Base-by-base conservation (phyloP, 2,329 filamentous ascomycete species). In the Podosphaera aphanis region DNA sequence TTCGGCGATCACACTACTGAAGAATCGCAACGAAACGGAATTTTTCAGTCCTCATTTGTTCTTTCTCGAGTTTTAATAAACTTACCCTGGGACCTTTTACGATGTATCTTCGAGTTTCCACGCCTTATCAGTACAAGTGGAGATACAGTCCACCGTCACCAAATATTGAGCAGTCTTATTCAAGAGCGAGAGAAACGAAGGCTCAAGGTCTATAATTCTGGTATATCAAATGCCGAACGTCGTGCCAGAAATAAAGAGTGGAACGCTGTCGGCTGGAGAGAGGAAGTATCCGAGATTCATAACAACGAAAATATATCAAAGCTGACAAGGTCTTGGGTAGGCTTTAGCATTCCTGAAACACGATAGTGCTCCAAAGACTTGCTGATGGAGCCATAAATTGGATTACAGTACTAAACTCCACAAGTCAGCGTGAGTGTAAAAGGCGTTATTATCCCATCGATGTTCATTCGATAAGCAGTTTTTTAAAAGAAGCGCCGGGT, bases 1-100 rank as follows among this genome's bases (percentile, higher is more conserved):
- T 84, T 84, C 54, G 79, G 79, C n/a, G 77, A 83, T 51, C 55
- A 58, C 44, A 47, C 53, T n/a, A 63, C 63, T 21, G 61, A 67
- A 13, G 18, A 18, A 29, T 62, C 66, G 10, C 53, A 57, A 25
- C 53, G 53, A 43, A 63, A 50, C 48, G 44, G 50, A 8, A 48
- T 53, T 10, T 52, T 53, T 13, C 54, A 59, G 29, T 55, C 59
- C 41, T 55, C 57, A 16, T 50, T 66, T 25, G 60, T 69, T 0
- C 62, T 85, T 4, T 84, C 81, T 0, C 74, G 71, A 23, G 64
- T 83, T 19, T 63, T 86, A 2, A 62, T 83, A 45, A 82, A 81
- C 36, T 62, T 85, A 5, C 81, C 81, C 0, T 81, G 80, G 52
- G 64, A 69, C 13, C 63, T 77, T 23, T 64, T 86, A 20, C 77